Evolutionary conservation across 179 eudicot species (phyloP), one percentile per base, ranked within the genome.

Genomic region (Silene noctiflora): DNA sequence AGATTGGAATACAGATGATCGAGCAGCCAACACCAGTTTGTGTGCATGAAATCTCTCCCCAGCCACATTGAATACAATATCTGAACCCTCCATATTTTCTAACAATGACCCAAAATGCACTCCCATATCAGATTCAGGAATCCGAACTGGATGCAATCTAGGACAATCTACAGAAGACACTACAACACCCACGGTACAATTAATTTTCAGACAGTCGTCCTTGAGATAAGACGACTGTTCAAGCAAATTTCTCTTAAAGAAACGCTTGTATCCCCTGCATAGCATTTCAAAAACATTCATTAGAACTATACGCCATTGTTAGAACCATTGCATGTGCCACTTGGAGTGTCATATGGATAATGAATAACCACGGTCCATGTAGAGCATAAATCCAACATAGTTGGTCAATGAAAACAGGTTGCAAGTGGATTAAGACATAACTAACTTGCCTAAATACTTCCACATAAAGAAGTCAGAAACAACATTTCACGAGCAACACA

Each of bases 111-210:
- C 98, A 81, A 94, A 89, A 75, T 94, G 87, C 71, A 83, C 77
- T 76, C 98, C 98, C 82, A 94, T 90, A 84, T 94, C 96, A 61
- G 97, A 92, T 63, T 92, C 93, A 72, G 98, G 98, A 74, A 94
- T 93, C 81, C 87, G 86, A 65, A 90, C 90, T 13, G 93, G 89
- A 75, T 86, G 94, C 80, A 88, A 72, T 77, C 93, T 86, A 60
- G 94, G 86, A 80, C 91, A 89, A 77, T 90, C 96, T 74, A 88
- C 89, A 35, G 88, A 90, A 73, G 98, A 94, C 69, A 90, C 91
- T 72, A 94, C 98, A 75, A 94, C 98, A 80, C 98, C 98, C 69
- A 94, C 98, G 67, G 97, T 94, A 75, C 98, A 94, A 78, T 94
- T 88, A 69, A 94, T 88, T 80, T 86, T 92, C 84, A 94, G 83